A percentile compares a stretch with the other conserved stretches of the same genome.
These are phyloP conservation scores for Suillus bovinus DNA, from an alignment of 768 basidiomycete species.

Conservation along the genomic window DNA sequence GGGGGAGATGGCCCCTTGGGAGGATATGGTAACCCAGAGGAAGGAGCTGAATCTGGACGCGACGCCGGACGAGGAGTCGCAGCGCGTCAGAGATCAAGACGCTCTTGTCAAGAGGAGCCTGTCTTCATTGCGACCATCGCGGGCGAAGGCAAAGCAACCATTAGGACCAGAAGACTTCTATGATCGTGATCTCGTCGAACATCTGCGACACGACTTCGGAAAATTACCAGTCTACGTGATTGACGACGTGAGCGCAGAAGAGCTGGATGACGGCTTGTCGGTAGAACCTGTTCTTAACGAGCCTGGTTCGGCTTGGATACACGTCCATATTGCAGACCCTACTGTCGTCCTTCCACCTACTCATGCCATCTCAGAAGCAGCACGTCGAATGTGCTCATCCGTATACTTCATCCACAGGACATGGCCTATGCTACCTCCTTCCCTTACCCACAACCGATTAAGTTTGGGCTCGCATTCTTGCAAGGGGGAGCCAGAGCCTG, in stretches of 20 bases:
- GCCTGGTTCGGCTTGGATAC: slow-evolving; percentile 71
- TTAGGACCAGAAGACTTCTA: slow-evolving; percentile 68
- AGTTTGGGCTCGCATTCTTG: slow-evolving; percentile 44
- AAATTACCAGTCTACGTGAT: slow-evolving; percentile 81
- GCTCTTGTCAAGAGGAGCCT: slow-evolving; percentile 23
- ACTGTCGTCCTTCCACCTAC: slow-evolving; percentile 73
- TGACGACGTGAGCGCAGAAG: slow-evolving; percentile 76
- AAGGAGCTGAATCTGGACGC: slow-evolving; percentile 34
- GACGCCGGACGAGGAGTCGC: slow-evolving; percentile 26
- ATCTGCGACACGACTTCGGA: slow-evolving; percentile 86
- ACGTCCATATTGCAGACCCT: slow-evolving; percentile 93
- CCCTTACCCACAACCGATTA: slow-evolving; percentile 48
- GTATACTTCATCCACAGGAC: slow-evolving; percentile 67
- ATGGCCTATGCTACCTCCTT: slow-evolving; percentile 71
- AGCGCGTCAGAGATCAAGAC: slow-evolving; percentile 34
- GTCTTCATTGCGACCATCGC: slow-evolving; percentile 12
- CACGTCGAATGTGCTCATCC: slow-evolving; percentile 50
- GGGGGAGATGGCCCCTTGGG: slow-evolving; percentile 82
- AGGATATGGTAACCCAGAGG: slow-evolving; percentile 54
- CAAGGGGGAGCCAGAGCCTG: slow-evolving; percentile 47
- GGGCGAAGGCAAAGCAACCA: slow-evolving; percentile 26
- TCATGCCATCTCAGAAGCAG: slow-evolving; percentile 60
- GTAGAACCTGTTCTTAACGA: slow-evolving; percentile 66
- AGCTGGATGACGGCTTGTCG: slow-evolving; percentile 94
- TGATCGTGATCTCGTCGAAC: slow-evolving; percentile 60